Evolutionary conservation across 768 basidiomycete species (phyloP), one percentile per base, ranked within the genome.

Genomic region (Kwoniella dendrophila): DNA sequence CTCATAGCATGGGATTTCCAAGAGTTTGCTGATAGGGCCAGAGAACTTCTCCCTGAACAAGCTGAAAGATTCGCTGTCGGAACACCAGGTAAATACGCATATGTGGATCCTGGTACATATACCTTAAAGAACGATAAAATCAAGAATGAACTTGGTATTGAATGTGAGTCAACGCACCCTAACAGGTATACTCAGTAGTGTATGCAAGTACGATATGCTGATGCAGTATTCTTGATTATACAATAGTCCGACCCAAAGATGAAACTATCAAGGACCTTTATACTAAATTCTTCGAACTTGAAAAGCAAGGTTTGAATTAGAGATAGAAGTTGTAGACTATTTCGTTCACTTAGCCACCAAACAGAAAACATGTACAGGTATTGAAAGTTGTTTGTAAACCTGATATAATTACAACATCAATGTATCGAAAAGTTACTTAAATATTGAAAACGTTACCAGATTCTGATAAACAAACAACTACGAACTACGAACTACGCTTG

Each of bases 1-100:
- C n/a, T n/a, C n/a, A n/a, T n/a, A n/a, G 61, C 57, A 18, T 73
- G 56, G 50, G 62, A 64, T 49, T 62, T 59, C 60, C 72, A 73
- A 50, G 57, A 64, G 33, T 50, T 70, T 36, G 67, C 66, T 40
- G 68, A 73, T 47, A 36, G 34, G 4, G 48, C 69, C 7, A 59
- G 68, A 14, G 50, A 61, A 20, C 26, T 57, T 16, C 68, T 63
- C 64, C 70, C 70, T 16, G 63, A 64, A 18, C 38, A 71, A 56
- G 62, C 62, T 26, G 61, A 68, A 14, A 38, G 70, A 20, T 55
- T 71, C 58, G 51, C 66, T 2, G 50, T 60, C 8, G 68, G 68
- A 12, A 67, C 62, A 16, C 66, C 67, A 10, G 67, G 70, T 18
- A 55, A 71, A 51, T 67, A 67, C 44, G 26, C 56, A 16, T 68